Conservation (phyloP, 2,329 filamentous ascomycete species). For the Lasiodiplodia hormozganensis region DNA sequence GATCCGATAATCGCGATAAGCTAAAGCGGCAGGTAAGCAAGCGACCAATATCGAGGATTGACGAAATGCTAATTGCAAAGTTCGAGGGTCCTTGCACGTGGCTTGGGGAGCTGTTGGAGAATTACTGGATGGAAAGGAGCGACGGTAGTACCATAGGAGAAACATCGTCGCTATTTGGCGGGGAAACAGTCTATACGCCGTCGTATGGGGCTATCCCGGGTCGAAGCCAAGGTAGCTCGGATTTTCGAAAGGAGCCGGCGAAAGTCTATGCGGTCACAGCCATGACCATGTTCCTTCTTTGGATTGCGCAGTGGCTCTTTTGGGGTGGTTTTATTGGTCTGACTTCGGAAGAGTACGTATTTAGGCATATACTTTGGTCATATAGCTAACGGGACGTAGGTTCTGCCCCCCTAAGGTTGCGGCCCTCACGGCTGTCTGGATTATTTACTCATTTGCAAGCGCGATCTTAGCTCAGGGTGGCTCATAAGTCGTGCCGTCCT, state of each 20-base stretch:
- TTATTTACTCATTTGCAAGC: conserved; percentile 31
- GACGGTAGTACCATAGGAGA: conserved; percentile 27
- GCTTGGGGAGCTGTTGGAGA: conserved; percentile 8
- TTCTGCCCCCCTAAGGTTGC: conserved; percentile 40
- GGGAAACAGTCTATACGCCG: conserved; percentile 6
- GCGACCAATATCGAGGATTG: too few species aligned
- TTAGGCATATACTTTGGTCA: conserved; percentile 14
- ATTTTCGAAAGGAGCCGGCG: conserved; percentile 23
- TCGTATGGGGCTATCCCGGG: conserved; percentile 34
- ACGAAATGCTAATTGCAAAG: too few species aligned
- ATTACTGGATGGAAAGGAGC: conserved; percentile 20
- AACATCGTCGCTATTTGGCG: conserved; percentile 26
- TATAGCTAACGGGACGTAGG: conserved; percentile 35
- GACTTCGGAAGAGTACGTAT: conserved; percentile 37
- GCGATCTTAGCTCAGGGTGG: conserved; percentile 13
- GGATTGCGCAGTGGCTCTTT: conserved; percentile 41
- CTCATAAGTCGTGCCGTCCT: neutral
- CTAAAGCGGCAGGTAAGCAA: too few species aligned
- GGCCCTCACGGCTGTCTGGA: conserved; percentile 37
- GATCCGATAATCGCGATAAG: conserved; percentile 14
- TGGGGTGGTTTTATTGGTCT: conserved; percentile 40
- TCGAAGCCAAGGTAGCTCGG: neutral
- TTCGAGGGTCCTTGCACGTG: neutral
- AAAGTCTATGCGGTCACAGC: conserved; percentile 31
- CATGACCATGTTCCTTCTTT: conserved; percentile 36